Percentiles rank a stretch among this genome's conserved stretches.
phyloP scores from a whole-genome alignment of 2,329 filamentous ascomycete species.

The Pseudogymnoascus sp. region DNA sequence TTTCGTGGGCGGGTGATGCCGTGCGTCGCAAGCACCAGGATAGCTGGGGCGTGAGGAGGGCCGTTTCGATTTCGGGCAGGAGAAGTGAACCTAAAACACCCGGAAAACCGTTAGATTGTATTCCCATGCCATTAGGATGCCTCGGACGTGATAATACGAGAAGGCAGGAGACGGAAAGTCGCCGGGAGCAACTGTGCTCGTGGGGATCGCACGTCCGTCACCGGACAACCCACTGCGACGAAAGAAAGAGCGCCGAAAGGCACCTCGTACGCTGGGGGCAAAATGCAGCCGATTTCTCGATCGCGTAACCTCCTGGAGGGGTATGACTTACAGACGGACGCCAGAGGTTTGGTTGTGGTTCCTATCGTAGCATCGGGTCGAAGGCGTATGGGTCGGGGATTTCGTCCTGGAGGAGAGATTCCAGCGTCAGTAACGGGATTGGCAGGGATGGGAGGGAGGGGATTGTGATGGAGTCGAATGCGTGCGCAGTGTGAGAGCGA shows the following conservation, averaged over 20 bases:
- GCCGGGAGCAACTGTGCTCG: not conserved
- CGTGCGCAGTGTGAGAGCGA: not conserved
- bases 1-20: conserved; percentile 4
- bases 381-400: conserved; percentile 6
- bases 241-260: not conserved
- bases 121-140: not conserved
- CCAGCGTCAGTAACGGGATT: conserved; percentile 5
- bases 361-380: conserved; percentile 27
- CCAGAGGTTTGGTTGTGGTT: conserved; percentile 24
- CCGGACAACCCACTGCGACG: not conserved
- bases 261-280: not conserved
- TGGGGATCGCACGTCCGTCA: not conserved
- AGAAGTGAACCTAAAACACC: not conserved
- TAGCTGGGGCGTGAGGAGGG: conserved; percentile 15
- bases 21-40: conserved; percentile 2
- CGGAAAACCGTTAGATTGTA: not conserved
- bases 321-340: conserved; percentile 25
- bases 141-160: not conserved
- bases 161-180: not conserved
- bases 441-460: conserved; percentile 11
- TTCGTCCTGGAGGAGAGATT: conserved; percentile 8
- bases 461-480: not conserved
- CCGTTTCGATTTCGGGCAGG: conserved; percentile 20
- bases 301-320: conserved; percentile 25
- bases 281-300: conserved; percentile 20